Evolutionary conservation across 176 grass and related monocot species (phyloP).

Genomic region (Leersia perrieri): DNA sequence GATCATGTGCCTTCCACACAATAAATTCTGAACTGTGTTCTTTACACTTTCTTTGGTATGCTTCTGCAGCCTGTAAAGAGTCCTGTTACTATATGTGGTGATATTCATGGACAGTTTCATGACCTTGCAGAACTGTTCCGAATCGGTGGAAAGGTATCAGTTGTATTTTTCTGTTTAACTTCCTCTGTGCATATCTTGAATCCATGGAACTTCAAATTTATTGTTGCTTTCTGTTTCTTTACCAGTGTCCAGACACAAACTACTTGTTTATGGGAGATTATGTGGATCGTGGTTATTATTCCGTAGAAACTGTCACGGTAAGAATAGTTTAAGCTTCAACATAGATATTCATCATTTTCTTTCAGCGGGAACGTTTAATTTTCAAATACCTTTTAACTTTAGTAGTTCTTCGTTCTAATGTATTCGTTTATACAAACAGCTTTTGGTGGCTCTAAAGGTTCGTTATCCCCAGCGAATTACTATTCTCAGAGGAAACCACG

Average conservation of each 20-base stretch:
- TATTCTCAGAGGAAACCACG: constrained; percentile 99
- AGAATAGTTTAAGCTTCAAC: constrained; percentile 20
- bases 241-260: constrained; percentile 96
- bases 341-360: neutral
- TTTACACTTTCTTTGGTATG: constrained; percentile 30
- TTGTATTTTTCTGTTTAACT: constrained; percentile 7
- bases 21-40: neutral
- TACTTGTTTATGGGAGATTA: constrained; percentile 99
- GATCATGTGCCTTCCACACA: neutral
- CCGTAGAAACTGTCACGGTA: constrained; percentile 97
- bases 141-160: constrained; percentile 86
- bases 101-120: constrained; percentile 99
- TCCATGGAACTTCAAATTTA: constrained; percentile 10
- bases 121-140: constrained; percentile 95
- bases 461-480: constrained; percentile 96
- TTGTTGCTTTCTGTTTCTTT: constrained; percentile 32
- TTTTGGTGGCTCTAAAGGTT: constrained; percentile 94
- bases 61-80: constrained; percentile 87
- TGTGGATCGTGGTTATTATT: constrained; percentile 96
- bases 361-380: no score
- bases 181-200: neutral
- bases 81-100: constrained; percentile 96
- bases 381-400: neutral
- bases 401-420: constrained; percentile 15
- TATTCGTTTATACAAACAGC: constrained; percentile 46